Evolutionary conservation across 1,284 basidiomycete species (phyloP), one percentile per base, ranked within the genome.

Genomic region (Tremellales sp.): DNA sequence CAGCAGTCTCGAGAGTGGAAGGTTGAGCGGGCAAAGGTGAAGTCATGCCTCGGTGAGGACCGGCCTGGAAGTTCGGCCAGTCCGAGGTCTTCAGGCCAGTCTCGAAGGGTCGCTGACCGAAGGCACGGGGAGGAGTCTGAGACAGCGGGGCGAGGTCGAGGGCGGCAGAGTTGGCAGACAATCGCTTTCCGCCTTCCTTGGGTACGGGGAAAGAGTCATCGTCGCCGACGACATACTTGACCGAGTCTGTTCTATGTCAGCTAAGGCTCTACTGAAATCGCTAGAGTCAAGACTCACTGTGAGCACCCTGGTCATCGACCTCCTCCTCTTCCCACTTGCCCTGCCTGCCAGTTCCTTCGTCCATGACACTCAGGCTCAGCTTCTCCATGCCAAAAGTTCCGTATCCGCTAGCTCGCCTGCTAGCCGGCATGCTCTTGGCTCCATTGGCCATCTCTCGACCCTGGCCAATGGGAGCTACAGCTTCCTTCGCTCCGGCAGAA

Each of bases 91-190:
- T 88, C 64, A 72, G 58, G 17, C 81, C 79, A 25, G 77, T 72
- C 43, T 84, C 82, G 48, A 81, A 73, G 25, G 76, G 77, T 50
- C 84, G 81, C 40, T 74, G 70, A 19, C 80, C 74, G 54, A 81
- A 83, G 42, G 82, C 80, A 40, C 85, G 82, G 42, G 85, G 82
- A 21, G 85, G 84, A 15, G 85, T 85, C 68, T 90, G 88, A 3
- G 89, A 85, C 31, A 90, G 80, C 35, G 91, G 87, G 7, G 93
- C 93, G 36, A 96, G 81, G 72, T 97, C 93, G 59, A 97, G 77
- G 27, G 92, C 92, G 23, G 89, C 90, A 19, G 91, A 93, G 10
- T 89, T 86, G n/a, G 87, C 84, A 0, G 89, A 89, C 45, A 92
- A 79, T 82, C 89, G 59, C 61, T 62, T 87, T 68, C 55, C 37